These are phyloP conservation scores for Ramalina intermedia DNA, from an alignment of 495 filamentous ascomycete species.

Conservation along the genomic window DNA sequence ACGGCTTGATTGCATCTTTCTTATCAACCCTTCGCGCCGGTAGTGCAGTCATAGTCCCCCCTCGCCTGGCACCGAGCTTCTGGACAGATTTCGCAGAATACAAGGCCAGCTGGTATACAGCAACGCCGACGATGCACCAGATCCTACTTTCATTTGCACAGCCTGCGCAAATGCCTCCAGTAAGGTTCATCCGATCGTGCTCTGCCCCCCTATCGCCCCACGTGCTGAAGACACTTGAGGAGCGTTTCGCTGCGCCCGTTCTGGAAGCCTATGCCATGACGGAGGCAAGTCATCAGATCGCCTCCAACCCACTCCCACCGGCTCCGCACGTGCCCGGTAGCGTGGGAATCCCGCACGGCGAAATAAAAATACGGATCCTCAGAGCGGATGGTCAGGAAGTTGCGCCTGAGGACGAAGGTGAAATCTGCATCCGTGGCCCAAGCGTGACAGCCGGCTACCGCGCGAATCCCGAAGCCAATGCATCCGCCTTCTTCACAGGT, in stretches of 20 bases:
- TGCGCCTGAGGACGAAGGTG: slow-evolving; percentile 46
- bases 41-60: slow-evolving; percentile 19
- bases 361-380: slow-evolving; percentile 57
- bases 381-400: slow-evolving; percentile 45
- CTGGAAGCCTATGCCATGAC: slow-evolving; percentile 80
- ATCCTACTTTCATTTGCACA: slow-evolving; percentile 56
- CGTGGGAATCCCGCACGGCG: slow-evolving; percentile 57
- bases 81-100: slow-evolving; percentile 54
- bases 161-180: slow-evolving; percentile 47
- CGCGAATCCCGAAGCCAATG: slow-evolving; percentile 58
- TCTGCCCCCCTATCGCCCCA: slow-evolving; percentile 63
- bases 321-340: slow-evolving; percentile 54
- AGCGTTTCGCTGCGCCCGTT: slow-evolving; percentile 54
- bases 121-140: slow-evolving; percentile 56
- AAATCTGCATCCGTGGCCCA: slow-evolving; percentile 60
- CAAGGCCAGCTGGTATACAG: slow-evolving; percentile 43
- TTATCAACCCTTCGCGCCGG: slow-evolving; percentile 55
- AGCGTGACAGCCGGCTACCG: slow-evolving; percentile 72
- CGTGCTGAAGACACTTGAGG: slow-evolving; percentile 55
- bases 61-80: slow-evolving; percentile 30
- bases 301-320: slow-evolving; percentile 62
- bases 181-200: slow-evolving; percentile 74
- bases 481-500: slow-evolving; percentile 41
- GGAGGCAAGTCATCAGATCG: slow-evolving; percentile 72
- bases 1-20: slow-evolving; percentile 61